Evolutionary conservation across 805 yeast genomes (phyloP).

Genomic region (Candida ulmi): DNA sequence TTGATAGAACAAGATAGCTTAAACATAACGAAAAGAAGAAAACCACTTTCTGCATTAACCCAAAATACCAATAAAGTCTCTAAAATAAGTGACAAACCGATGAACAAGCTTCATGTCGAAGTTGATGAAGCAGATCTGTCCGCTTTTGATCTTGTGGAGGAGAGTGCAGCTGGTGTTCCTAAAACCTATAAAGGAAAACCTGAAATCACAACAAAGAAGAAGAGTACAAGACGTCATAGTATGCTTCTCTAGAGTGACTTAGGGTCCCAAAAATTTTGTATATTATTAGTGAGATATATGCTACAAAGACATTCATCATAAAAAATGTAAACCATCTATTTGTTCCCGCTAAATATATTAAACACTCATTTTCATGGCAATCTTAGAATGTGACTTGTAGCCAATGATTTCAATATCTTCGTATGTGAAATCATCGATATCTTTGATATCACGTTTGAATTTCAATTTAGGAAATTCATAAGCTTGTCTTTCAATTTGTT

Average conservation of each 20-base stretch:
- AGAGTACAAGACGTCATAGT: constrained; percentile 22
- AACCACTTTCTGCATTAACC: constrained; percentile 14
- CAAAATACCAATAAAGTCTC: constrained; percentile 14
- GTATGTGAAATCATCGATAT: constrained; percentile 81
- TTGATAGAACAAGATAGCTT: constrained; percentile 15
- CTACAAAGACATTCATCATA: too few relatives aligned
- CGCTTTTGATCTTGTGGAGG: constrained; percentile 25
- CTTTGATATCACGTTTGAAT: constrained; percentile 59
- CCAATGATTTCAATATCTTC: constrained; percentile 83
- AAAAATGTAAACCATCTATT: too few relatives aligned
- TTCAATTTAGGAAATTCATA: constrained; percentile 71
- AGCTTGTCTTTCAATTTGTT: constrained; percentile 74
- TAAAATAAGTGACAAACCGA: constrained; percentile 4
- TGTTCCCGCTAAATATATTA: constrained; percentile 24
- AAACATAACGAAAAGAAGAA: constrained; percentile 24
- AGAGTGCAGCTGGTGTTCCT: constrained; percentile 22
- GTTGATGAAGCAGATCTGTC: constrained; percentile 19
- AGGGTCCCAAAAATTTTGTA: background rate
- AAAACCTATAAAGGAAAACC: constrained; percentile 22
- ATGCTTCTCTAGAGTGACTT: constrained; percentile 8
- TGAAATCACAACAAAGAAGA: constrained; percentile 12
- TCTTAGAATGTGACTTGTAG: constrained; percentile 77
- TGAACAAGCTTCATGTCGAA: constrained; percentile 4
- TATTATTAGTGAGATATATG: too few relatives aligned
- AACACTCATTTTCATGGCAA: constrained; percentile 97